These are phyloP conservation scores for Trametes villosa DNA, from an alignment of 768 basidiomycete species.

Conservation along the genomic window DNA sequence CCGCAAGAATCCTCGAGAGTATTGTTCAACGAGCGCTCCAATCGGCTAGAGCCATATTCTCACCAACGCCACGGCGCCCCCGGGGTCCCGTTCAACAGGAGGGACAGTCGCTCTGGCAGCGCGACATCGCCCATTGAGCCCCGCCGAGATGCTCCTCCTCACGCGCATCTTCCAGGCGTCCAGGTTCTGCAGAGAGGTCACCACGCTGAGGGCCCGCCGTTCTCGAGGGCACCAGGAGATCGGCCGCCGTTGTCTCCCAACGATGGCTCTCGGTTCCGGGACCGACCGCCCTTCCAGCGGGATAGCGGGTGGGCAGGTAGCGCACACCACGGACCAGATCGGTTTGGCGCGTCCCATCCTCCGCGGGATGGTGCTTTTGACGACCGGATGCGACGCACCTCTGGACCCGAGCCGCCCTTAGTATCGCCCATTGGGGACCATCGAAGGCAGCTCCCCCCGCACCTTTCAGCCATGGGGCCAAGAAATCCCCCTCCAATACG, in stretches of 20 bases:
- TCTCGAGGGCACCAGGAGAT: conserved; percentile 27
- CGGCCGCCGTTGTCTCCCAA: conserved; percentile 19
- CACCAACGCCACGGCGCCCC: conserved; percentile 48
- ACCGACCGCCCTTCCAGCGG: conserved; percentile 28
- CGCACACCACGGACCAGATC: conserved; percentile 1
- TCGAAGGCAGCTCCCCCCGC: conserved; percentile 58
- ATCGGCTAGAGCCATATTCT: conserved; percentile 84
- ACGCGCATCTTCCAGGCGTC: conserved; percentile 44
- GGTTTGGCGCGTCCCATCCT: conserved; percentile 4
- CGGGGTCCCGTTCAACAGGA: conserved; percentile 39
- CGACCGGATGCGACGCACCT: conserved; percentile 11
- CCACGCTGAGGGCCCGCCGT: conserved; percentile 12
- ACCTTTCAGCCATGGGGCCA: conserved; percentile 40
- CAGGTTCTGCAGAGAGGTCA: conserved; percentile 64
- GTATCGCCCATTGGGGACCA: neutral
- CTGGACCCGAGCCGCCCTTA: neutral
- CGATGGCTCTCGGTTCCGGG: conserved; percentile 24
- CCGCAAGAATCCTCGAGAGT: conserved; percentile 67
- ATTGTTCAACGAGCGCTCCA: conserved; percentile 95
- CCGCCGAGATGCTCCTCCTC: conserved; percentile 52
- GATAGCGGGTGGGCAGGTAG: conserved; percentile 18
- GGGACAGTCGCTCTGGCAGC: conserved; percentile 50
- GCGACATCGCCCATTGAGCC: conserved; percentile 43
- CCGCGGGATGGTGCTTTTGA: conserved; percentile 18
- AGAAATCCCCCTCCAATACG: conserved; percentile 1